phyloP scores from a whole-genome alignment of 805 yeast genomes.

The Schwanniomyces occidentalis region DNA sequence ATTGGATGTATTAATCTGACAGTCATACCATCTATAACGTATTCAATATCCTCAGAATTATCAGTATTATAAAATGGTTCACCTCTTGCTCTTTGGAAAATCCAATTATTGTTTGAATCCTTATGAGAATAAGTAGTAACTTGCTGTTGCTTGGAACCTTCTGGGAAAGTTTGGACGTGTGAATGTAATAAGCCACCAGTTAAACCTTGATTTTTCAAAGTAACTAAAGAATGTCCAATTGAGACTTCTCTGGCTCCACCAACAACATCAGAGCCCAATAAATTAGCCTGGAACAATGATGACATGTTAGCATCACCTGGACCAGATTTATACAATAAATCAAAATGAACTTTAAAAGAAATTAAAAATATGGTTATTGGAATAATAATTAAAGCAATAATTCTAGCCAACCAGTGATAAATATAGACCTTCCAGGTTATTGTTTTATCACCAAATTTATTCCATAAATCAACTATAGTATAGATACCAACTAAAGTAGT shows the following conservation, averaged over 20 bases:
- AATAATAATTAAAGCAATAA: conserved; percentile 58
- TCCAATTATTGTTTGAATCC: conserved; percentile 46
- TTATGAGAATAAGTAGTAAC: conserved; percentile 48
- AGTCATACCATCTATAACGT: conserved; percentile 56
- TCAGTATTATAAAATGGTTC: conserved; percentile 30
- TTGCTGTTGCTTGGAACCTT: conserved; percentile 49
- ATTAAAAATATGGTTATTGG: conserved; percentile 65
- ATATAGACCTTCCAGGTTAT: conserved; percentile 51
- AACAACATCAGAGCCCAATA: conserved; percentile 60
- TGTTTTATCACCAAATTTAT: conserved; percentile 67
- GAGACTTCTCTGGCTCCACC: conserved; percentile 71
- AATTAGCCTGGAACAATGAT: conserved; percentile 77
- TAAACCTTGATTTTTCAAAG: conserved; percentile 45
- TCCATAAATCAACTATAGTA: conserved; percentile 87
- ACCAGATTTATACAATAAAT: conserved; percentile 69
- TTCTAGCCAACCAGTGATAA: conserved; percentile 68
- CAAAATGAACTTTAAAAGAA: conserved; percentile 76
- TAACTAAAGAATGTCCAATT: conserved; percentile 46
- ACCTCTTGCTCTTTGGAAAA: conserved; percentile 50
- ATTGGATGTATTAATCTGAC: conserved; percentile 63
- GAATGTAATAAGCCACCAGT: conserved; percentile 49
- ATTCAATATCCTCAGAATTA: conserved; percentile 32
- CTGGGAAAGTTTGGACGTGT: conserved; percentile 47
- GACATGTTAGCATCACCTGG: conserved; percentile 82
- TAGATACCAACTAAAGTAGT: conserved; percentile 87